phyloP scores from a whole-genome alignment of 345 rosid species.

The Lumnitzera racemosa region DNA sequence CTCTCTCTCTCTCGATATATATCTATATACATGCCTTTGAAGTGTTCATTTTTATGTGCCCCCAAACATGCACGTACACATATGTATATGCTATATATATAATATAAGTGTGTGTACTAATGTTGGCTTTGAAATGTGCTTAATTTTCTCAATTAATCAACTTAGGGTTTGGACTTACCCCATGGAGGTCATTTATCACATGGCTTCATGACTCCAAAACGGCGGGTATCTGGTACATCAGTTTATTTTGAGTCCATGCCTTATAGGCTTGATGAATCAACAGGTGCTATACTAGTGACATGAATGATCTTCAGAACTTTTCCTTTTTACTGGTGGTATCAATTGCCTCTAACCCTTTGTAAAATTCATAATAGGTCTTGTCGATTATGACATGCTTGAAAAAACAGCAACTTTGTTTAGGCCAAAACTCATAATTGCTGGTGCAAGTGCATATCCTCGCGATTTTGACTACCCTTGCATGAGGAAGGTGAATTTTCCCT shows the following conservation, averaged over 20 bases:
- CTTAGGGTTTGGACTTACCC: conserved; percentile 82
- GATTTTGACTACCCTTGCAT: conserved; percentile 90
- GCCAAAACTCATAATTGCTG: conserved; percentile 89
- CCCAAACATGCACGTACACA: too few species aligned
- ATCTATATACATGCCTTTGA: neutral
- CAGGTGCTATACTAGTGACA: conserved; percentile 39
- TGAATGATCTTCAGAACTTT: neutral
- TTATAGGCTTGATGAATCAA: conserved; percentile 81
- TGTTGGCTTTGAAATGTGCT: too few species aligned
- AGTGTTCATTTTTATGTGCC: neutral
- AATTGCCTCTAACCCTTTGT: conserved; percentile 4
- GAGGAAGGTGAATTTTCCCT: conserved; percentile 61
- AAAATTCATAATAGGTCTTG: conserved; percentile 43
- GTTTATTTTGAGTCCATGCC: conserved; percentile 96
- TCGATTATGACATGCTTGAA: conserved; percentile 93
- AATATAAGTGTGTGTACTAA: too few species aligned
- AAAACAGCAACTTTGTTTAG: conserved; percentile 77
- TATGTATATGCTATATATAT: too few species aligned
- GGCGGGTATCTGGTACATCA: conserved; percentile 90
- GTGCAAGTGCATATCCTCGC: conserved; percentile 95
- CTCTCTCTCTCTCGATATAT: neutral
- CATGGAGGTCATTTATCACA: conserved; percentile 95
- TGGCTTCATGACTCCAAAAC: conserved; percentile 94
- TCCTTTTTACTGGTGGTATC: neutral
- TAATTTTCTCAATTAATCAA: neutral